Evolutionary conservation across 2,329 filamentous ascomycete species (phyloP), one percentile per base, ranked within the genome.

Genomic region (Clarireedia hainanense): DNA sequence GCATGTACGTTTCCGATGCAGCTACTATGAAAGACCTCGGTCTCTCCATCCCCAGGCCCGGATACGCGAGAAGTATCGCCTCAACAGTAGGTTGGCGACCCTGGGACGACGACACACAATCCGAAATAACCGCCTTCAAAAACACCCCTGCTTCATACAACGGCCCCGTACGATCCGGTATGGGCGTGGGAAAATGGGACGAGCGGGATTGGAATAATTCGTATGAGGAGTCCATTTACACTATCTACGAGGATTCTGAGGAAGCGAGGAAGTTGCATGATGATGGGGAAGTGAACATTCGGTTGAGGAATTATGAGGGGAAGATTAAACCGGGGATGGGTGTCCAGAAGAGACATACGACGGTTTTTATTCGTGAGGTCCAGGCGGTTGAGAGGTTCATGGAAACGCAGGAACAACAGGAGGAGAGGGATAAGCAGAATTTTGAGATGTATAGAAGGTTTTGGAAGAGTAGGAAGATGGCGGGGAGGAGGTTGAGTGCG

Each of bases 401-500:
- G 42, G 6, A 5, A 20, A 26, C 26, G n/a, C 30, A 27, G 50
- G 23, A 45, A 14, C 6, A 23, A 7, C 6, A 10, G 26, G 42
- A 52, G 30, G 50, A 52, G 50, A 47, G 50, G 42, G 50, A 52
- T 47, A 20, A 45, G 12, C 20, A 47, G 4, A 47, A 46, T 39
- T 52, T 52, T 52, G 42, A 47, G 3, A 37, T 52, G n/a, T 47
- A 26, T 26, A 52, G 10, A 5, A 47, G n/a, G 42, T 52, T 52
- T 47, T 52, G 50, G 42, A 39, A n/a, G 14, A 24, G 39, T 9
- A 40, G 17, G 2, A 40, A 14, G 14, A n/a, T 6, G 39, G 20
- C 2, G n/a, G 42, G 42, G 42, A 24, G 42, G 20, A 20, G 40
- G 6, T 17, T 5, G 17, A 45, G 42, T 42, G 39, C 39, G 39